A percentile compares a stretch with the other conserved stretches of the same genome.
Conservation (phyloP, 164 flowering plant species). For the Macadamia tetraphylla region DNA sequence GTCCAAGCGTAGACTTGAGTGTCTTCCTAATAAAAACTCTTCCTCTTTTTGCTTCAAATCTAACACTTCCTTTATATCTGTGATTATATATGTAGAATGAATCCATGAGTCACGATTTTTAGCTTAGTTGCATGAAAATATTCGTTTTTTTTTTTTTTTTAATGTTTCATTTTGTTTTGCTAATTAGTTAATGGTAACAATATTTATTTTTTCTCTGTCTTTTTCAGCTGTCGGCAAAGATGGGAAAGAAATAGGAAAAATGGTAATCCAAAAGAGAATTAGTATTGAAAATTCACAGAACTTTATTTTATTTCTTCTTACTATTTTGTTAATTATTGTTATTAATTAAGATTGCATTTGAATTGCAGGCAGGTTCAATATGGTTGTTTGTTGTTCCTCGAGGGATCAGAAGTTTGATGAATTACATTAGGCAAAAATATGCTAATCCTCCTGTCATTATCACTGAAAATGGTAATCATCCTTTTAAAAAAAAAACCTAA, state of each 20-base stretch:
- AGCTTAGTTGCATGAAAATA: too few species aligned
- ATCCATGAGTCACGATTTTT: too few species aligned
- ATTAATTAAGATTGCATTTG: not conserved
- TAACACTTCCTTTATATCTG: too few species aligned
- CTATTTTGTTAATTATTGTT: not conserved
- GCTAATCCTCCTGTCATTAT: slow-evolving; percentile 74
- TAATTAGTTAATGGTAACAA: too few species aligned
- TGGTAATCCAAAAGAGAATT: slow-evolving; percentile 28
- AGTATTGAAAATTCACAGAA: not conserved
- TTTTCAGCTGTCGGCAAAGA: slow-evolving; percentile 49
- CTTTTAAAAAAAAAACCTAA: too few species aligned
- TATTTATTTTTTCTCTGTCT: not conserved
- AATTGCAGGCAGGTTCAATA: slow-evolving; percentile 69
- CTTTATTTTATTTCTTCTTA: not conserved
- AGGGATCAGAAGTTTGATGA: slow-evolving; percentile 81
- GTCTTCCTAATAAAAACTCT: too few species aligned
- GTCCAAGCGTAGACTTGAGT: too few species aligned
- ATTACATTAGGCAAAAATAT: slow-evolving; percentile 73
- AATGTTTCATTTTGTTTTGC: too few species aligned
- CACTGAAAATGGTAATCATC: slow-evolving; percentile 75
- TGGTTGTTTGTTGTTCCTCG: slow-evolving; percentile 90
- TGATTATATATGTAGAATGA: too few species aligned
- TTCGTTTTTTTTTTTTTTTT: too few species aligned
- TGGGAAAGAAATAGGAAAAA: slow-evolving; percentile 56
- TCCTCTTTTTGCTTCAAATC: too few species aligned